Percentiles rank a stretch among this genome's conserved stretches.
phyloP scores from a whole-genome alignment of 768 basidiomycete genomes.

The Wakefieldia striispora region DNA sequence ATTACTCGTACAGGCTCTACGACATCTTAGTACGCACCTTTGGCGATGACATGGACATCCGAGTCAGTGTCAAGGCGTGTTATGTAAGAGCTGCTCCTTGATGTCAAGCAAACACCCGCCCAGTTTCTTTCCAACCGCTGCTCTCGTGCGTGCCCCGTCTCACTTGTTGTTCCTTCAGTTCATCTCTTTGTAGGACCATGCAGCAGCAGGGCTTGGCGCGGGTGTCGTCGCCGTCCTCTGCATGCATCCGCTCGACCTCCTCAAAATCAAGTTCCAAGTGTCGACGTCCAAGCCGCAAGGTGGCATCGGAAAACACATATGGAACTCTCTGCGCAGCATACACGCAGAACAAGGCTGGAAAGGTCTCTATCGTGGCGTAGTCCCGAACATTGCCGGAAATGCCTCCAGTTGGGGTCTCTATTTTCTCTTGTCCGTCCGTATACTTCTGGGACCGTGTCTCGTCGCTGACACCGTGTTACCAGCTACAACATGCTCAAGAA shows the following conservation, averaged over 20 bases:
- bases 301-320: conserved; percentile 72
- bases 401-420: conserved; percentile 97
- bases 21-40: too few relatives aligned
- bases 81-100: conserved; percentile 12
- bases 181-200: conserved; percentile 75
- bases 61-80: too few relatives aligned
- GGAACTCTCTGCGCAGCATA: conserved; percentile 70
- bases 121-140: conserved; percentile 43
- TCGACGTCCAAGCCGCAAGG: conserved; percentile 62
- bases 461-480: conserved; percentile 4
- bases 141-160: conserved; percentile 24
- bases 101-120: conserved; percentile 33
- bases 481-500: conserved; percentile 96
- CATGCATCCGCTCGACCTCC: conserved; percentile 95
- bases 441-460: neutral
- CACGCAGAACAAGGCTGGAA: conserved; percentile 71
- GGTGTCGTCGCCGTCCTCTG: conserved; percentile 90
- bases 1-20: too few relatives aligned
- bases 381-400: conserved; percentile 91
- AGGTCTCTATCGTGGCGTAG: conserved; percentile 88
- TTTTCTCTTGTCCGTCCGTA: conserved; percentile 78
- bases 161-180: neutral
- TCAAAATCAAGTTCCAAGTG: conserved; percentile 94
- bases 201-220: conserved; percentile 88
- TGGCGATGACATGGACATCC: too few relatives aligned